Evolutionary conservation across 2,329 filamentous ascomycete genomes (phyloP).

Genomic region (Penicillium paneum): DNA sequence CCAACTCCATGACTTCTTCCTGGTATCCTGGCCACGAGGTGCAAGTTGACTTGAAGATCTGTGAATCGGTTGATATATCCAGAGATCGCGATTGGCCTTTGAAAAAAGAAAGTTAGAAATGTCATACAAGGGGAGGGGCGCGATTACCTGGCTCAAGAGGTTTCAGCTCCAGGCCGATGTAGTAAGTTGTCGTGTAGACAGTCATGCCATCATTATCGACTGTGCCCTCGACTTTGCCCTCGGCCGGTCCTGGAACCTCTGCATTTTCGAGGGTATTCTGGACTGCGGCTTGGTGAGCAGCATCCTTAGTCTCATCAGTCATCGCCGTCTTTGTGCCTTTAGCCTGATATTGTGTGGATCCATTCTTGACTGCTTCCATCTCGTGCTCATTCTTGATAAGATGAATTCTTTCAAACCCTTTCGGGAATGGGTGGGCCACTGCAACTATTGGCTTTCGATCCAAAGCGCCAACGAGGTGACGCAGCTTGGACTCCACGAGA

Average conservation of each 20-base stretch:
- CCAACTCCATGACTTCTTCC: conserved; percentile 70
- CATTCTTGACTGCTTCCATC: conserved; percentile 60
- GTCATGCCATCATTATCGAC: conserved; percentile 43
- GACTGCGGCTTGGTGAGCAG: conserved; percentile 49
- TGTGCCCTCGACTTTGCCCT: conserved; percentile 31
- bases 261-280: conserved; percentile 44
- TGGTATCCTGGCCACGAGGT: conserved; percentile 72
- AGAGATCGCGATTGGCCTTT: conserved; percentile 48
- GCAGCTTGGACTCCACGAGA: conserved; percentile 88
- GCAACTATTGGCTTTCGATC: conserved; percentile 77
- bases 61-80: conserved; percentile 68
- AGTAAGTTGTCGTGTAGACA: conserved; percentile 88
- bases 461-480: conserved; percentile 76
- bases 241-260: conserved; percentile 34
- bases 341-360: conserved; percentile 60
- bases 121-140: conserved; percentile 15
- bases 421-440: conserved; percentile 86
- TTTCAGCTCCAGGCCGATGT: conserved; percentile 80
- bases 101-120: conserved; percentile 27
- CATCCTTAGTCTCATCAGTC: conserved; percentile 51
- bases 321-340: conserved; percentile 50
- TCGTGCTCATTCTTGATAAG: conserved; percentile 62
- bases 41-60: conserved; percentile 82
- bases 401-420: conserved; percentile 83
- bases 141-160: conserved; percentile 67